Base-by-base conservation (phyloP, 78 protist genomes). In the Tieghemostelium lacteum region DNA sequence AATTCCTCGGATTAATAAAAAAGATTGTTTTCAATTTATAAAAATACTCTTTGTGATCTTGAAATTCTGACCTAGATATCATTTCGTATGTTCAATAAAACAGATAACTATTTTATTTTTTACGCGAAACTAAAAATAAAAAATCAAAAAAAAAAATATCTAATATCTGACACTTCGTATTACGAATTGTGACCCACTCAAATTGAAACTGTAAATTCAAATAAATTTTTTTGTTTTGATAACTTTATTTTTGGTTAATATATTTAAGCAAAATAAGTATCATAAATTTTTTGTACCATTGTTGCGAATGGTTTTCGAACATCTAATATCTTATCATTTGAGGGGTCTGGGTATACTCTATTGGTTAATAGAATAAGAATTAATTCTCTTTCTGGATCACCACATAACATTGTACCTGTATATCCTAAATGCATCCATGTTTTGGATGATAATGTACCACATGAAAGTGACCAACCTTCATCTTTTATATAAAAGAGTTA, bases 391-490 rank as follows among this genome's bases (percentile, higher is more conserved):
- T 76, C 93, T 1, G 93, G 93, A 49, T 92, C 95, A 55, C 55
- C 86, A 69, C 97, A 95, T n/a, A 95, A 29, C 92, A 73, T 61
- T 12, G 95, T 95, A 19, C 97, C 97, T 0, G 97, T 95, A 73
- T 88, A 95, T 1, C 97, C 97, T n/a, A 74, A n/a, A 75, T 95
- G 97, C 76, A 87, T 60, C 87, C 89, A 95, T 17, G 97, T 95
- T 29, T 20, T 72, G n/a, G 80, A 3, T 40, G 95, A 75, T 2
- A 92, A 54, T 28, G 74, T 52, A 24, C 87, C 91, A 76, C 97
- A 92, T 14, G 93, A 65, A 8, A 52, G 73, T 19, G 52, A 29
- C 76, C 77, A 80, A 20, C 93, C 86, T 31, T 87, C 31, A 65
- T 93, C 93, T 69, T 40, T 45, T 45, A 14, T 45, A 45, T n/a